A percentile compares a stretch with the other conserved stretches of the same genome.
phyloP scores from a whole-genome alignment of 2,329 filamentous ascomycete species.

The Botrytis paeoniae region DNA sequence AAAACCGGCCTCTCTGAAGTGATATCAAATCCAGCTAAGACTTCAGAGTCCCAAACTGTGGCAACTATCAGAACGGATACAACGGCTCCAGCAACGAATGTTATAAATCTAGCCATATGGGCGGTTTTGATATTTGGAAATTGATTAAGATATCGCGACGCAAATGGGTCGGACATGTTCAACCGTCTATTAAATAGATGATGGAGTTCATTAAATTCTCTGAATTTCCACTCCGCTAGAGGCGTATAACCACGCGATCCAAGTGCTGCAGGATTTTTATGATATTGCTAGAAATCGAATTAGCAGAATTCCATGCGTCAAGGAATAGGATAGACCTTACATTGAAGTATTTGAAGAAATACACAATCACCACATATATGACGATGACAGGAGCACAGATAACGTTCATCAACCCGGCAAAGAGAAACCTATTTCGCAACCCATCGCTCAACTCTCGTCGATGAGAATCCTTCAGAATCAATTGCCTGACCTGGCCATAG shows the following conservation, averaged over 20 bases:
- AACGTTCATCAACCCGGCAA: constrained; percentile 82
- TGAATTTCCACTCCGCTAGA: constrained; percentile 95
- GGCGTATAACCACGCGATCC: constrained; percentile 90
- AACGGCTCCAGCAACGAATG: constrained; percentile 83
- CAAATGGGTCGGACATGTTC: constrained; percentile 93
- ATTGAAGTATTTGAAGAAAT: constrained; percentile 94
- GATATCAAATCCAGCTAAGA: constrained; percentile 89
- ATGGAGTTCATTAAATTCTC: constrained; percentile 94
- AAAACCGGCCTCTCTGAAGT: constrained; percentile 83
- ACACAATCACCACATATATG: constrained; percentile 81
- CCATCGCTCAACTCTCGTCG: constrained; percentile 75
- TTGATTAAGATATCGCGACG: constrained; percentile 87
- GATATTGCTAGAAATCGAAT: constrained; percentile 68
- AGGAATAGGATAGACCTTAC: constrained; percentile 45
- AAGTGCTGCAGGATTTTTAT: constrained; percentile 84
- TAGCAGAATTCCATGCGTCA: constrained; percentile 18
- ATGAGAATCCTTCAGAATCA: constrained; percentile 81
- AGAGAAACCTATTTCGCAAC: constrained; percentile 72
- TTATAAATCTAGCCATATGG: constrained; percentile 77
- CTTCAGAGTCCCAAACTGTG: constrained; percentile 83
- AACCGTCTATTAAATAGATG: constrained; percentile 87
- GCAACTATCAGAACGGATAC: constrained; percentile 81
- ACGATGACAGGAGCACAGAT: constrained; percentile 83
- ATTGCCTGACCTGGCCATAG: constrained; percentile 78
- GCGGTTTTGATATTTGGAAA: constrained; percentile 95